Percentiles rank a stretch among this genome's conserved stretches.
phyloP scores from a whole-genome alignment of 371 early-diverging fungal genomes.

The Chytridium lagenaria region DNA sequence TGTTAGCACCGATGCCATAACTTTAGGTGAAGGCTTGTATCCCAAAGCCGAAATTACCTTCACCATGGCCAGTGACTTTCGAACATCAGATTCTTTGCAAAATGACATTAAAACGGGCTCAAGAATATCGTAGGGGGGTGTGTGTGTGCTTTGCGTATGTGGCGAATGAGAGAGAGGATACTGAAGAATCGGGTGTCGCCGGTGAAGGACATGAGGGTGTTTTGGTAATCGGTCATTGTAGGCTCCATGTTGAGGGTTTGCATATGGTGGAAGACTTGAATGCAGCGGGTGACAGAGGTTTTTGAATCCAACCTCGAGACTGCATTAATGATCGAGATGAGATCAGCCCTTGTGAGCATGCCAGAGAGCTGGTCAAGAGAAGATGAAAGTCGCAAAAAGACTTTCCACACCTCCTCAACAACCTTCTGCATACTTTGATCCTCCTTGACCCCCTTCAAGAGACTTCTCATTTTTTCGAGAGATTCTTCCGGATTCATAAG shows the following conservation, averaged over 20 bases:
- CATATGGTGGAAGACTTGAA: neutral
- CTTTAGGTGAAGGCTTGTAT: neutral
- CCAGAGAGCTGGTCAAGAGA: neutral
- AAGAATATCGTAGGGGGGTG: neutral
- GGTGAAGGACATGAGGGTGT: neutral
- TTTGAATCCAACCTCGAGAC: neutral
- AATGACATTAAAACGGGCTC: neutral
- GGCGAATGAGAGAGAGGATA: neutral
- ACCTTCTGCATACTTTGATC: neutral
- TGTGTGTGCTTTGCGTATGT: neutral
- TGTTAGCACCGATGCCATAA: neutral
- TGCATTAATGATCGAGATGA: neutral
- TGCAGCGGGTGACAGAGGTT: neutral
- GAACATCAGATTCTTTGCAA: neutral
- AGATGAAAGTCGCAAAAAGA: neutral
- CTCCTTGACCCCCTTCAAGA: too few relatives aligned
- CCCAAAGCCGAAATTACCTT: neutral
- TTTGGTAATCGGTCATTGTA: neutral
- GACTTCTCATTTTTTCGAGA: too few relatives aligned
- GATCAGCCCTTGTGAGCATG: neutral
- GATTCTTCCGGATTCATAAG: too few relatives aligned
- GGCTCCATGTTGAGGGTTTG: neutral
- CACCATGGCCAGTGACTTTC: neutral
- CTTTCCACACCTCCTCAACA: neutral
- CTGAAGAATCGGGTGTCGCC: neutral